Conservation (phyloP, 352 stramenopile species). For the Globisporangium mamillatum region DNA sequence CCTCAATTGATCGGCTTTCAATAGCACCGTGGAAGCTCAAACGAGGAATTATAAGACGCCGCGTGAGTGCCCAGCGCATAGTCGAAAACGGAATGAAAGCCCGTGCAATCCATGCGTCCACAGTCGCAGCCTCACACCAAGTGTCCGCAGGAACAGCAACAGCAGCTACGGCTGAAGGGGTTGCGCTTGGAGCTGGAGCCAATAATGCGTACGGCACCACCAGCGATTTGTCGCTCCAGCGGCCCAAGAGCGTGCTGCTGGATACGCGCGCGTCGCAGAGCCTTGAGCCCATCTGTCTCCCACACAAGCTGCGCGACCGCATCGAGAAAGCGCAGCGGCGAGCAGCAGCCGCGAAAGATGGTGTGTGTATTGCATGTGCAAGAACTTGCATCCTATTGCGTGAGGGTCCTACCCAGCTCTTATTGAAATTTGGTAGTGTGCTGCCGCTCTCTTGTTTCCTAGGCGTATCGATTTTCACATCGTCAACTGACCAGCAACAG, state of each 20-base stretch:
- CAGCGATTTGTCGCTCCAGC: constrained; percentile 11
- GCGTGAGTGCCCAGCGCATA: neutral
- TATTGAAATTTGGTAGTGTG: neutral
- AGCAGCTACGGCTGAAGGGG: neutral
- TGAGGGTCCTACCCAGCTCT: neutral
- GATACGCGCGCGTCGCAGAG: constrained; percentile 59
- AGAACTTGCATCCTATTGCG: neutral
- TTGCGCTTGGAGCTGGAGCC: neutral
- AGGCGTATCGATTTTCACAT: constrained; percentile 60
- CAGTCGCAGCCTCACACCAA: neutral
- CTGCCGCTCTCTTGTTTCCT: neutral
- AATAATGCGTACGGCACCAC: neutral
- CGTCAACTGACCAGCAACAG: constrained; percentile 22
- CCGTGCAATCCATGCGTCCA: neutral
- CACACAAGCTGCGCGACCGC: constrained; percentile 57
- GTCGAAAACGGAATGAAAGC: neutral
- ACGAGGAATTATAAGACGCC: neutral
- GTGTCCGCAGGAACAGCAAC: neutral
- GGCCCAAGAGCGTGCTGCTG: constrained; percentile 23
- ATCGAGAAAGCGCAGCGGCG: constrained; percentile 61
- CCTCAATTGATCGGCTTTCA: neutral
- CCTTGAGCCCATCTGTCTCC: constrained; percentile 57
- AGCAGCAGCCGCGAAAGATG: constrained; percentile 65
- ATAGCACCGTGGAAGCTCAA: neutral
- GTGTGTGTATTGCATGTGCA: constrained; percentile 15